Conservation (phyloP, 331 rosid species). For the Malus hybrid region DNA sequence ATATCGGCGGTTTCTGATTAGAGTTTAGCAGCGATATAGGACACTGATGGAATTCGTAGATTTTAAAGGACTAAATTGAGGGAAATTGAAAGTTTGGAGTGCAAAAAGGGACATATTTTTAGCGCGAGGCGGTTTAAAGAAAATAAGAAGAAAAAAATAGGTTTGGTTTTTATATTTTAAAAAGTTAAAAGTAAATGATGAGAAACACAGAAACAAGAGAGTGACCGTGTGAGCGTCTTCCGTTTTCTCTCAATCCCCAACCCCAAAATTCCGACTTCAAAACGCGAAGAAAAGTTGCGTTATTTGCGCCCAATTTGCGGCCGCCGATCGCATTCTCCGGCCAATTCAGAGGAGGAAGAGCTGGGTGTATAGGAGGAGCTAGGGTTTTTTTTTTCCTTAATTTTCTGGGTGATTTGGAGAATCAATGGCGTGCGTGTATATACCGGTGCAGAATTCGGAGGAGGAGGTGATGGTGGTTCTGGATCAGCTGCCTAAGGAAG, state of each 20-base stretch:
- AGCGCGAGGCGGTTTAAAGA: background rate
- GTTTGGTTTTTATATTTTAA: background rate
- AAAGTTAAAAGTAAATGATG: background rate
- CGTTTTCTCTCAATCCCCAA: background rate
- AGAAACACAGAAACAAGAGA: background rate
- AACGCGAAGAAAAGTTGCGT: background rate
- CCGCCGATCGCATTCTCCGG: background rate
- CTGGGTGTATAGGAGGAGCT: background rate
- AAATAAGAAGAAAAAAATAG: background rate
- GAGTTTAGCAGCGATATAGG: too few species aligned
- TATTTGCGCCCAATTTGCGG: background rate
- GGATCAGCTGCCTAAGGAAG: slow-evolving; percentile 94
- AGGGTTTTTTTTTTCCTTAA: slow-evolving; percentile 28
- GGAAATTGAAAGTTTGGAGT: background rate
- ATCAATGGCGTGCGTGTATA: slow-evolving; percentile 82
- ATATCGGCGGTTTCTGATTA: background rate
- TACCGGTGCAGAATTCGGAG: slow-evolving; percentile 99
- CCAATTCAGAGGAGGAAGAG: background rate
- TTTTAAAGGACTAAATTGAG: too few species aligned
- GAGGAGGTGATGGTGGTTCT: slow-evolving; percentile 96
- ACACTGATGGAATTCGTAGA: too few species aligned
- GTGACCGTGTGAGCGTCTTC: background rate
- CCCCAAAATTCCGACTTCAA: background rate
- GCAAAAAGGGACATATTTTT: background rate
- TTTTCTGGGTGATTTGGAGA: background rate